These are phyloP conservation scores for Geotrichum fermentans DNA, from an alignment of 1,139 yeast genomes.

Conservation along the genomic window DNA sequence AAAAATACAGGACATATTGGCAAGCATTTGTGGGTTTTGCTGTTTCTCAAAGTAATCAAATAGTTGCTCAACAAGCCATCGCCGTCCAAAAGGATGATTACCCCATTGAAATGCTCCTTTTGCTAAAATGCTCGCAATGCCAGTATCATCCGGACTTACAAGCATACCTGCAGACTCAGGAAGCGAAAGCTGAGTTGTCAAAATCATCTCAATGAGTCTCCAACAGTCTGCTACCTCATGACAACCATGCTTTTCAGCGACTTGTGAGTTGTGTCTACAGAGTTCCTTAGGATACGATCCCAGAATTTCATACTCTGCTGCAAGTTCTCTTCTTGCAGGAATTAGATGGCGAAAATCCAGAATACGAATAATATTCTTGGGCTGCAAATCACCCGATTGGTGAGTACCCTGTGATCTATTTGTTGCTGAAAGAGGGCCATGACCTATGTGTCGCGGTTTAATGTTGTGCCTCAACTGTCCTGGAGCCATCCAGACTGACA, in stretches of 20 bases:
- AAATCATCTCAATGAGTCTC: constrained; percentile 45
- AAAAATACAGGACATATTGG: constrained; percentile 73
- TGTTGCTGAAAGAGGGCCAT: constrained; percentile 13
- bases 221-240: constrained; percentile 70
- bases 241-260: constrained; percentile 62
- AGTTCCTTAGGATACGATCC: constrained; percentile 63
- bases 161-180: constrained; percentile 1
- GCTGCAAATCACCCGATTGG: constrained; percentile 8
- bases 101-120: constrained; percentile 53
- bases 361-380: constrained; percentile 12
- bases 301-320: constrained; percentile 64
- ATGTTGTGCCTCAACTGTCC: constrained; percentile 12
- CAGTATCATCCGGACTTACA: neutral
- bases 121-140: constrained; percentile 5
- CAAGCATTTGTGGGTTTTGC: constrained; percentile 82
- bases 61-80: constrained; percentile 63
- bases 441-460: constrained; percentile 12
- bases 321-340: constrained; percentile 74
- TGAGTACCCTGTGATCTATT: constrained; percentile 14
- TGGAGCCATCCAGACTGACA: constrained; percentile 10
- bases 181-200: constrained; percentile 24
- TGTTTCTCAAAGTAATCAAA: constrained; percentile 58
- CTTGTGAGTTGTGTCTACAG: constrained; percentile 65
- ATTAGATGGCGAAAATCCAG: constrained; percentile 57
- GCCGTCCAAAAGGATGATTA: constrained; percentile 72